Evolutionary conservation across 2,329 filamentous ascomycete genomes (phyloP), one percentile per base, ranked within the genome.

Genomic region (Ceratocystis cacaofunesta): DNA sequence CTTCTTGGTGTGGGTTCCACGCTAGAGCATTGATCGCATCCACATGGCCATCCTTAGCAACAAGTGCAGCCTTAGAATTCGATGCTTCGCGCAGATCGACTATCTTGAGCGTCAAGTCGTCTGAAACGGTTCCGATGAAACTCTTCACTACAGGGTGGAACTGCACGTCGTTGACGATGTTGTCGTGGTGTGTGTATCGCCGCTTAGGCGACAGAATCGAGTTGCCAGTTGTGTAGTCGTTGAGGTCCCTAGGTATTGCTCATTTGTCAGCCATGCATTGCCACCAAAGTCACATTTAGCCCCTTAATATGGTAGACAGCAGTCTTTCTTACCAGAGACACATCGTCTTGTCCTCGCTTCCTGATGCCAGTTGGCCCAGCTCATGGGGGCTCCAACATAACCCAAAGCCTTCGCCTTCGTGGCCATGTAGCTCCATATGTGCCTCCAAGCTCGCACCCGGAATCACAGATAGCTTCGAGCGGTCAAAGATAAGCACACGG

Each of bases 21-120:
- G 94, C 87, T 30, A 99, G 79, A n/a, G 90, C 88, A 74, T 99
- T 99, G 75, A 99, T 92, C 19, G 92, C 92, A 74, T 97, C 94
- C 7, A 82, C 82, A 73, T 99, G 95, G 8, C 92, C 92, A 61
- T 84, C 80, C 69, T 83, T 79, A 19, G 85, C 87, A 48, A 86
- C 82, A 62, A 88, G 81, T 3, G 89, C 85, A 0, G 90, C 85
- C 69, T 82, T 83, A 68, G 83, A 84, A 65, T 80, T 85, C 65
- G 85, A 82, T 36, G 80, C 73, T 72, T 83, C 82, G 71, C 94
- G 87, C n/a, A 88, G 82, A 74, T 99, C 94, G 67, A 97, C 82
- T 68, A 99, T 88, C 75, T 96, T 90, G 68, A 97, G 84, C 6
- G 90, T 96, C 70, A 94, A 82, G 73, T 99, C 94, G 73, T 99